Percentiles rank a stretch among this genome's conserved stretches.
phyloP scores from a whole-genome alignment of 106 monocot genomes.

The Acanthochlamys bracteata region DNA sequence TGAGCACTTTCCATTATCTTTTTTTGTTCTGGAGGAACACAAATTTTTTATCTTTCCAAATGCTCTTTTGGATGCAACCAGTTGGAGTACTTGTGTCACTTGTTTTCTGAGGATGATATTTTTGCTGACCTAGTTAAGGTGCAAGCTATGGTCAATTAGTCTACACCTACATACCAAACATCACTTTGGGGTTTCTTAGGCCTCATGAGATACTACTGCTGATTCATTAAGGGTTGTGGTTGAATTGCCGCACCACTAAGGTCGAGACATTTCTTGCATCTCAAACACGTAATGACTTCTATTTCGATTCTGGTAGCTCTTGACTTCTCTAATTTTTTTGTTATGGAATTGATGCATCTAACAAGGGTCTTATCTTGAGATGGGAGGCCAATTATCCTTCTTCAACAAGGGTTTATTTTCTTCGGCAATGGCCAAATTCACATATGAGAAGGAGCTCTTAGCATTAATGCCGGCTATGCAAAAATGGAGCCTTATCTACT shows the following conservation, averaged over 20 bases:
- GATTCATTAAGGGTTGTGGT: background rate
- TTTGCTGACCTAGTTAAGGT: background rate
- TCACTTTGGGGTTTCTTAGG: background rate
- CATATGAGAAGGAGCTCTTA: slow-evolving; percentile 6
- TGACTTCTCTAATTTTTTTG: background rate
- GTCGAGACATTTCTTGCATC: background rate
- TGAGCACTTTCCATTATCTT: background rate
- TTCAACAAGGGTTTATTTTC: background rate
- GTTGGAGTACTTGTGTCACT: background rate
- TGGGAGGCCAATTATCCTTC: background rate
- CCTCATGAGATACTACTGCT: background rate
- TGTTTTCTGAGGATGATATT: background rate
- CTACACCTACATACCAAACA: background rate
- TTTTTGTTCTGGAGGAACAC: background rate
- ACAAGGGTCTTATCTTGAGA: background rate
- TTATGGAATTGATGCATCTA: slow-evolving; percentile 5
- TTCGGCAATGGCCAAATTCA: background rate
- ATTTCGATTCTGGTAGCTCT: background rate
- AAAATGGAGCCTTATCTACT: slow-evolving; percentile 6
- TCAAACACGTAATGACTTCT: background rate
- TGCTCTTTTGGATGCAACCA: background rate
- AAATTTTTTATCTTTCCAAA: background rate
- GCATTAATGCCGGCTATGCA: background rate
- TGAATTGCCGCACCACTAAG: background rate
- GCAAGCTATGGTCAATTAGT: background rate